Percentiles rank a stretch among this genome's conserved stretches.
phyloP scores from a whole-genome alignment of 2,329 filamentous ascomycete species.

The Paecilomyces formosus region DNA sequence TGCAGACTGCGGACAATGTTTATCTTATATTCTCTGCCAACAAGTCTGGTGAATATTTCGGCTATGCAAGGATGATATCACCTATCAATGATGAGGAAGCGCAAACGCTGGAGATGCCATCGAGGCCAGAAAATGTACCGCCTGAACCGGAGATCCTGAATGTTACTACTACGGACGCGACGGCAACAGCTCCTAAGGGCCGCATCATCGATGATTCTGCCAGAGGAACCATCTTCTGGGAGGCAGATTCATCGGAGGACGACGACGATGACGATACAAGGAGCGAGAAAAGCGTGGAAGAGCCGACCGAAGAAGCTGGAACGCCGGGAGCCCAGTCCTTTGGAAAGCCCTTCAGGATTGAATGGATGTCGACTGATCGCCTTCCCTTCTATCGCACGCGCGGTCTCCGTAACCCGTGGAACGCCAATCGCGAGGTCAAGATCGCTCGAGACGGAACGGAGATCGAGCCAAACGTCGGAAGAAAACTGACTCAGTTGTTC shows the following conservation, averaged over 20 bases:
- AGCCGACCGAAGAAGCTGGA: conserved; percentile 35
- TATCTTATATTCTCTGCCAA: conserved; percentile 94
- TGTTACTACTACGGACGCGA: conserved; percentile 72
- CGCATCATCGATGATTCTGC: conserved; percentile 88
- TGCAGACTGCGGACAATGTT: conserved; percentile 69
- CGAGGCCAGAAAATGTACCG: conserved; percentile 50
- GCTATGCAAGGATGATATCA: conserved; percentile 85
- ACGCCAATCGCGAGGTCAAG: conserved; percentile 90
- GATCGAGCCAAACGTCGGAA: conserved; percentile 74
- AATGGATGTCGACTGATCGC: conserved; percentile 78
- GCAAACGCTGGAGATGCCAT: conserved; percentile 62
- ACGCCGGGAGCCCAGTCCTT: conserved; percentile 56
- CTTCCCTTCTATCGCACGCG: conserved; percentile 85
- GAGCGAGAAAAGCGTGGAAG: conserved; percentile 40
- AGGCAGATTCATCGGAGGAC: conserved; percentile 59
- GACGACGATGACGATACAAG: conserved; percentile 24
- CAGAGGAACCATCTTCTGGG: conserved; percentile 96
- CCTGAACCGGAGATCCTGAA: conserved; percentile 63
- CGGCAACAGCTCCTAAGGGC: conserved; percentile 69
- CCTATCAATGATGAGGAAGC: conserved; percentile 70
- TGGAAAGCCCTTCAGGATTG: conserved; percentile 84
- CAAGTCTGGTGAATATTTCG: conserved; percentile 95
- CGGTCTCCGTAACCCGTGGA: conserved; percentile 87
- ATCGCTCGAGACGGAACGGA: conserved; percentile 93
- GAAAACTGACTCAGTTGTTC: conserved; percentile 71